Evolutionary conservation across 2,329 filamentous ascomycete genomes (phyloP), one percentile per base, ranked within the genome.

Genomic region (Botrytis medusae): DNA sequence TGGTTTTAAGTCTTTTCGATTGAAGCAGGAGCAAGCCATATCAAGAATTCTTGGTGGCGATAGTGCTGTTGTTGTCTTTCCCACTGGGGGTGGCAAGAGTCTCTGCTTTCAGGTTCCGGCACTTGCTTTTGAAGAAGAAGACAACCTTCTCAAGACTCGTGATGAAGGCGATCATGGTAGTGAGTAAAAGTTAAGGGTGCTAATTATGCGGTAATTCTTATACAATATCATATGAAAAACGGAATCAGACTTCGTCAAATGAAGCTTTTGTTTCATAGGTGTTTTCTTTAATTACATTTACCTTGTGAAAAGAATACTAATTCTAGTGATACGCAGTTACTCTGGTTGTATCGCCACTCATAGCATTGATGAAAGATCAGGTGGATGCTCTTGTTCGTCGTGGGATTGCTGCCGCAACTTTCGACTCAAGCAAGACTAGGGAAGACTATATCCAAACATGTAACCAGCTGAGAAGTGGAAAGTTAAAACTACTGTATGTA

Each of bases 291-390:
- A 22, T 25, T 32, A 10, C n/a, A 25, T 59, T 22, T 2, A 10
- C 5, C 1, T 1, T 64, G 8, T 22, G 10, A 59, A 7, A 12
- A 57, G 10, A 16, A 57, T 16, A 29, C 65, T 69, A 10, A 69
- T 22, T 9, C 5, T 29, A 46, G 6, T n/a, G 12, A 46, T 18
- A 12, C 40, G 10, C 37, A 72, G 71, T 89, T 74, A 89, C 86
- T 1, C 83, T 89, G 9, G 86, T 89, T 4, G 86, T 89, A 2
- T 89, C 86, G 0, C 87, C 87, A 0, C 79, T 89, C 4, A 87
- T 89, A 69, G 87, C 87, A 2, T 77, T 89, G 71, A 89, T 89
- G 87, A 89, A 89, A 77, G 87, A 90, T 74, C 88, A 90, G 75
- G 87, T 88, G 0, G 87, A 90, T 75, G 84, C 85, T 1, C 81